A percentile compares a stretch with the other conserved stretches of the same genome.
phyloP scores from a whole-genome alignment of 768 basidiomycete genomes.

The Glaciozyma martinii region DNA sequence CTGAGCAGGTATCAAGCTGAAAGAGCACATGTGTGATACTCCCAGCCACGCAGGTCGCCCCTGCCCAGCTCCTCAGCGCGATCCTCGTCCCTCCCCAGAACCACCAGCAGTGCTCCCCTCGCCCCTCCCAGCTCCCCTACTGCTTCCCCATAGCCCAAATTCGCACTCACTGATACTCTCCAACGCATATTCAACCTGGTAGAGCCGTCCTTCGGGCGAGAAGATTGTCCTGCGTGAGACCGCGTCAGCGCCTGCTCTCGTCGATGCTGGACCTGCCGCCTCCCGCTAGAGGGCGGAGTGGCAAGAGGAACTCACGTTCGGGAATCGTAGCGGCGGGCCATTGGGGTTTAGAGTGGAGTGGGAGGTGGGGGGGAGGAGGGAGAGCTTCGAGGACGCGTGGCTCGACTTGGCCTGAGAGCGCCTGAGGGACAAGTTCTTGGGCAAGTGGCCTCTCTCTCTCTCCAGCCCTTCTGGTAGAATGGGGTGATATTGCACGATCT shows the following conservation, averaged over 20 bases:
- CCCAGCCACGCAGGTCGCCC: neutral
- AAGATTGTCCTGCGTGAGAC: conserved; percentile 60
- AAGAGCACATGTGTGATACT: neutral
- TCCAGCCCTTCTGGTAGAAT: too few species aligned
- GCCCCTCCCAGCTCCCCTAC: neutral
- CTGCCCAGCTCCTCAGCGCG: neutral
- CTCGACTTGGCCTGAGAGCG: too few species aligned
- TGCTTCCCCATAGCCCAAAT: conserved; percentile 42
- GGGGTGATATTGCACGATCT: too few species aligned
- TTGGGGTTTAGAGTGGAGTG: neutral
- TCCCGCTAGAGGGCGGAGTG: neutral
- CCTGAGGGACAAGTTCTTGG: too few species aligned
- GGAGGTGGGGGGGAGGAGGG: neutral
- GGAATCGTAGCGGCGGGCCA: neutral
- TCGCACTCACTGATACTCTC: conserved; percentile 95
- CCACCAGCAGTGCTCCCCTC: neutral
- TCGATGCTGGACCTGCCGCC: neutral
- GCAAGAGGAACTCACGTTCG: neutral
- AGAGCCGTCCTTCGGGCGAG: conserved; percentile 97
- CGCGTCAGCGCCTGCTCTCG: neutral
- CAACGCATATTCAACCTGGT: conserved; percentile 99
- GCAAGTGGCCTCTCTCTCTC: too few species aligned
- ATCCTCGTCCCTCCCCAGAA: neutral
- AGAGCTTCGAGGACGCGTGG: neutral
- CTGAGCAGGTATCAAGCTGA: neutral